Base-by-base conservation (phyloP, 2,329 filamentous ascomycete genomes). In the Xylariales sp. region DNA sequence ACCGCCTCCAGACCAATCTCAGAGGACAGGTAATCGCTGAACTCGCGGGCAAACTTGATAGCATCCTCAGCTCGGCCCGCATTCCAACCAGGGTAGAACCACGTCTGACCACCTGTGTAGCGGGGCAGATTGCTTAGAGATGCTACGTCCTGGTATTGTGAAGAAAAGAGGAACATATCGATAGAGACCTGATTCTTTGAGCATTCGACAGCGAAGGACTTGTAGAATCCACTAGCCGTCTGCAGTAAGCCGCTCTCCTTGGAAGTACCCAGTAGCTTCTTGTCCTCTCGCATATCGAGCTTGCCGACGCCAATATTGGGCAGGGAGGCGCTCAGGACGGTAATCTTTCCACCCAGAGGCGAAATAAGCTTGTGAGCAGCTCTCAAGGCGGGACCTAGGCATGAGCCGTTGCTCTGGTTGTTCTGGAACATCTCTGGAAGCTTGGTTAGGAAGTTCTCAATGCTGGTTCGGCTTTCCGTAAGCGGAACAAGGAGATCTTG, bases 161-260 rank as follows among this genome's bases (percentile, higher is more conserved):
- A 90, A 4, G 88, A 93, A 67, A 95, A 96, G 35, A 96, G 72
- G 70, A 96, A 96, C 90, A 96, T 96, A 61, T 96, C 90, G 50
- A 98, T 89, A 0, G 90, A 97, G 19, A 98, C 93, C 63, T 98
- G 93, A 50, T 94, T 95, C 71, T 98, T 98, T 25, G 90, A 96
- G 65, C 93, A 98, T 60, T 98, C 93, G 4, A 98, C 93, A 1
- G 93, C 93, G 55, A 98, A 98, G 54, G 88, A 95, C 74, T 98
- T 98, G 76, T 97, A 98, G 65, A 97, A 98, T 56, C 87, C 89
- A 68, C 89, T 96, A 28, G 81, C 86, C 0, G 93, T 96, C 61
- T 97, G 91, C 37, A 98, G 70, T 21, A 98, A 74, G 44, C 76
- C 72, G 48, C 79, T 88, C 61, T 98, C 93, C 63, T 96, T 96